Conservation (phyloP, 208 protist genomes). For the Jaenimonas drosophilae region DNA sequence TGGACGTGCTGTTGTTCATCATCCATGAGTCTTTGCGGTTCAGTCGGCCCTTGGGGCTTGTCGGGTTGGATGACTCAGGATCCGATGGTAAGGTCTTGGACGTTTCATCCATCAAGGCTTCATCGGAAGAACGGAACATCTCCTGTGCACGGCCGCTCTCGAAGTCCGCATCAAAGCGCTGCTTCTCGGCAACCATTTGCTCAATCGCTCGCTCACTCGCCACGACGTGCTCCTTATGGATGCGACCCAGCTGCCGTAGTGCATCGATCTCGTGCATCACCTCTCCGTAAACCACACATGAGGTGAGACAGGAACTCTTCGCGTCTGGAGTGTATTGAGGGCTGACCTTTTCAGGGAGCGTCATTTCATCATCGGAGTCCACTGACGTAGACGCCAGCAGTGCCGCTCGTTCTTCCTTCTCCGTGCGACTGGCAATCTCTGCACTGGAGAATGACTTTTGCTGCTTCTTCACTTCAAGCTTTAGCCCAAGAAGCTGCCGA, state of each 20-base stretch:
- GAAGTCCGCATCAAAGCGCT: no score
- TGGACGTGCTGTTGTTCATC: no score
- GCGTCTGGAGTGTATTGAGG: background rate
- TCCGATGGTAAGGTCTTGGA: no score
- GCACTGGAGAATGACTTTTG: background rate
- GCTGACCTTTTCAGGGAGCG: background rate
- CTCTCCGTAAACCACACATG: conserved; percentile 3
- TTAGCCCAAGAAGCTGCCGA: background rate
- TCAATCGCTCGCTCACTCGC: no score
- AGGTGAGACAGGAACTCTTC: background rate
- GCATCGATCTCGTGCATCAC: conserved; percentile 1
- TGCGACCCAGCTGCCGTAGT: background rate
- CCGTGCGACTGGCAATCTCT: background rate
- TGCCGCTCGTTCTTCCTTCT: background rate
- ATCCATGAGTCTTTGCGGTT: no score
- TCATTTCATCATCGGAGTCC: conserved; percentile 1
- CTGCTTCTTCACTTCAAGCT: background rate
- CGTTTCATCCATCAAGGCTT: no score
- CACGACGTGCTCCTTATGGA: background rate
- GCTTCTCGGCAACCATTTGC: no score
- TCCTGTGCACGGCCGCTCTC: no score
- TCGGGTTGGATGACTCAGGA: no score
- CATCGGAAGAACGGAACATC: no score
- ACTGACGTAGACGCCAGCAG: no score
- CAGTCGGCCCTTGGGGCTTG: no score